Base-by-base conservation (phyloP, 1,284 basidiomycete genomes). In the Anthracocystis panici-leucophaei region DNA sequence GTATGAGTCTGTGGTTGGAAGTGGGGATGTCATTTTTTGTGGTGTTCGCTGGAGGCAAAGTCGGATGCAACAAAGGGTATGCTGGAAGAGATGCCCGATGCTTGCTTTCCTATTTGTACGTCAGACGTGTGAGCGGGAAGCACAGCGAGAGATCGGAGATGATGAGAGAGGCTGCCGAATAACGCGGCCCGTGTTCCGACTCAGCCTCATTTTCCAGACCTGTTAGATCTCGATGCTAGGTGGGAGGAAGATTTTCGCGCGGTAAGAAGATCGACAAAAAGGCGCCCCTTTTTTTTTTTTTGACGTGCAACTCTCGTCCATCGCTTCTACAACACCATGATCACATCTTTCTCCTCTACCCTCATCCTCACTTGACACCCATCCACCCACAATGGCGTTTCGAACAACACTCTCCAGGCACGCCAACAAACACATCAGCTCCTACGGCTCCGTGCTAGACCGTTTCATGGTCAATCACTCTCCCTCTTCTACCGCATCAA, bases 371-470 rank as follows among this genome's bases (percentile, higher is more conserved):
- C 11, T 27, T 10, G 2, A 38, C 25, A 31, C 12, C 5, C 18
- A 20, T 10, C 23, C 35, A 16, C 12, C 11, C 25, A 64, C 8
- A 0, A 75, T 75, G 73, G 60, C 68, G 5, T 62, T 75, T 54
- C 23, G 29, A 46, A 21, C 50, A 6, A 55, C 60, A 0, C 50
- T 75, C 42, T 1, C 50, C 1, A 56, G 67, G 42, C 27, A 11
- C 31, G 56, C 57, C 3, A 6, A 10, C 42, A 75, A 75, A 46
- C 67, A 75, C 58, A 38, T 55, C 33, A 51, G 33, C 50, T 21
- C 61, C 2, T 68, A 65, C 59, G 62, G 71, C 31, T 65, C 49
- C 29, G 57, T 62, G 2, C 65, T 68, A 6, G 71, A 74, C 51
- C 51, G 71, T 3, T 74, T 74, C 54, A n/a, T 75, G 33, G 45